A percentile compares a stretch with the other conserved stretches of the same genome.
Evolutionary conservation across 2,329 filamentous ascomycete species (phyloP).

Genomic region (Paracoccidioides brasiliensis): DNA sequence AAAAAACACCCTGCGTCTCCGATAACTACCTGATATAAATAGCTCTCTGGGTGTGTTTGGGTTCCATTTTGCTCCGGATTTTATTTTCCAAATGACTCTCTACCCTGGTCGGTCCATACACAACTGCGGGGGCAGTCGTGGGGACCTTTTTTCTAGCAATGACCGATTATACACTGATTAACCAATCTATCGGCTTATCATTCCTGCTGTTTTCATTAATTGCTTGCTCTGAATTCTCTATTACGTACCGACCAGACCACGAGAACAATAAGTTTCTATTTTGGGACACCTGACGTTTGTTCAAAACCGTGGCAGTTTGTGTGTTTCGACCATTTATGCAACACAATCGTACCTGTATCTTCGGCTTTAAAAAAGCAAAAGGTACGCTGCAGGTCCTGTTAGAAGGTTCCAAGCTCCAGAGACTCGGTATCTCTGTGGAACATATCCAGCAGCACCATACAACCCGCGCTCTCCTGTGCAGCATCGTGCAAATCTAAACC

Average conservation of each 20-base stretch:
- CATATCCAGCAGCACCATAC: neutral
- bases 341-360: neutral
- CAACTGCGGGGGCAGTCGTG: too few relatives aligned
- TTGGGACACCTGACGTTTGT: neutral
- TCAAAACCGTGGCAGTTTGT: neutral
- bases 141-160: too few relatives aligned
- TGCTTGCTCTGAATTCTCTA: neutral
- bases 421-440: neutral
- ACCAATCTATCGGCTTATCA: neutral
- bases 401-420: neutral
- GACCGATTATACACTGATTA: neutral
- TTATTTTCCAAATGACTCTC: too few relatives aligned
- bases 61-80: neutral
- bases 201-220: too few relatives aligned
- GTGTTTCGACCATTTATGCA: neutral
- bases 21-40: neutral
- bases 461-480: neutral
- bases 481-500: constrained; percentile 1
- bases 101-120: too few relatives aligned
- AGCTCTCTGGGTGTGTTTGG: neutral
- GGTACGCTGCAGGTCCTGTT: neutral
- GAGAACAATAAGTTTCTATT: neutral
- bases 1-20: neutral
- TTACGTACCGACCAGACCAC: neutral
- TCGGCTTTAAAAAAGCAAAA: neutral